phyloP scores from a whole-genome alignment of 441 rosid species.

The Euphorbia neoarborescens region DNA sequence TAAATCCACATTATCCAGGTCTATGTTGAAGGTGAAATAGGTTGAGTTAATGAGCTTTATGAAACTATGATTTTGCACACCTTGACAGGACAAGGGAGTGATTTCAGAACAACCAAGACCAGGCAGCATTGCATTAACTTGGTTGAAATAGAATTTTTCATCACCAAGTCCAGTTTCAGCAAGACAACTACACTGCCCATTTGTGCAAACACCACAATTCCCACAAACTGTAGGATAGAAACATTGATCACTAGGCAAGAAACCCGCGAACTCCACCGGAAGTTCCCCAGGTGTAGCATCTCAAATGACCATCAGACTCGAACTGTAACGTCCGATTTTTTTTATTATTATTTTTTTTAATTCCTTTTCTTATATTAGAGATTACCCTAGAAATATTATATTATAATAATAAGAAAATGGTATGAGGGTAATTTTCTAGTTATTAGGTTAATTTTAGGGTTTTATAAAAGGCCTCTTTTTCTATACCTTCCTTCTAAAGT shows the following conservation, averaged over 20 bases:
- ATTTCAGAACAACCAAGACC: constrained; percentile 11
- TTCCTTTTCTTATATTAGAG: too few relatives aligned
- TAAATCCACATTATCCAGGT: not conserved
- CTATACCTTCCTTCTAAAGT: too few relatives aligned
- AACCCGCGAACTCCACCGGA: constrained; percentile 8
- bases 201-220: constrained; percentile 11
- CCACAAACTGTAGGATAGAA: constrained; percentile 18
- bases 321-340: too few relatives aligned
- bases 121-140: not conserved
- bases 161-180: not conserved
- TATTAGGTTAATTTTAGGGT: too few relatives aligned
- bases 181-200: constrained; percentile 15
- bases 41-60: constrained; percentile 5
- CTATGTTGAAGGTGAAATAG: not conserved
- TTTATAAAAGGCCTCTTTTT: too few relatives aligned
- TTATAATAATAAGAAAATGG: too few relatives aligned
- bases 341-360: too few relatives aligned
- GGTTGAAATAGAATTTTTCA: constrained; percentile 8
- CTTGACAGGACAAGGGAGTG: constrained; percentile 8
- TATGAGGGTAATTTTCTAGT: too few relatives aligned
- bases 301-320: constrained; percentile 12
- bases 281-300: constrained; percentile 1
- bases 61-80: not conserved
- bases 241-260: constrained; percentile 3
- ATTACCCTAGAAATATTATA: too few relatives aligned